phyloP scores from a whole-genome alignment of 192 early-diverging fungal genomes.

The Coemansia nantahalensis region DNA sequence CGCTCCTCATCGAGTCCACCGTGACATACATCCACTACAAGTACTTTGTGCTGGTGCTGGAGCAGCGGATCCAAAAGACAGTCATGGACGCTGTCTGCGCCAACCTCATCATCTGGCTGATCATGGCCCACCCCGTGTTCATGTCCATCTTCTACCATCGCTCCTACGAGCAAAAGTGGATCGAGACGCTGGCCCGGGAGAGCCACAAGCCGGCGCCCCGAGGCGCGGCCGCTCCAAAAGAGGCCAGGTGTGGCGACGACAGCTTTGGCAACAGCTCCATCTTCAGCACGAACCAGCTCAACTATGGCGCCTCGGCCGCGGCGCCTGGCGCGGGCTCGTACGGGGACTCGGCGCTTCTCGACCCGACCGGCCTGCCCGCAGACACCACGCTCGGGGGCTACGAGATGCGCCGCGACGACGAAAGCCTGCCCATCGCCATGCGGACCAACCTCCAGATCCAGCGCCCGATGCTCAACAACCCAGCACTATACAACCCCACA shows the following conservation, averaged over 20 bases:
- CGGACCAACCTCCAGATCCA: constrained; percentile 45
- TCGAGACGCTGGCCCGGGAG: constrained; percentile 39
- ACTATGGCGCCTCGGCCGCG: constrained; percentile 21
- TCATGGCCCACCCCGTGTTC: constrained; percentile 30
- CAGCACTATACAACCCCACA: constrained; percentile 15
- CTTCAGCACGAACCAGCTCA: constrained; percentile 29
- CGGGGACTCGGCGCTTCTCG: not conserved
- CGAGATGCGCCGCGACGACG: constrained; percentile 2
- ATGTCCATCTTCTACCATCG: constrained; percentile 38
- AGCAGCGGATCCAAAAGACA: constrained; percentile 31
- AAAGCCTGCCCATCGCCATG: constrained; percentile 31
- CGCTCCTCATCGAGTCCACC: constrained; percentile 19
- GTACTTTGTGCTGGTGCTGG: constrained; percentile 22
- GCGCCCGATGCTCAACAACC: constrained; percentile 35
- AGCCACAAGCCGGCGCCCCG: constrained; percentile 42
- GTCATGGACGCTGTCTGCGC: constrained; percentile 27
- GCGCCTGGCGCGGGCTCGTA: constrained; percentile 1
- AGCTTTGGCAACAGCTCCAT: constrained; percentile 20
- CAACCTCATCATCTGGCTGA: constrained; percentile 40
- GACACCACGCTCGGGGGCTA: constrained; percentile 11
- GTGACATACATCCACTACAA: constrained; percentile 19
- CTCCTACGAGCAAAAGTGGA: constrained; percentile 33
- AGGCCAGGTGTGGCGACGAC: constrained; percentile 20
- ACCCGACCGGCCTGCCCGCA: constrained; percentile 3
- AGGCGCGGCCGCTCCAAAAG: constrained; percentile 14